These are phyloP conservation scores for Gigaspora rosea DNA, from an alignment of 192 early-diverging fungal species.

Conservation along the genomic window DNA sequence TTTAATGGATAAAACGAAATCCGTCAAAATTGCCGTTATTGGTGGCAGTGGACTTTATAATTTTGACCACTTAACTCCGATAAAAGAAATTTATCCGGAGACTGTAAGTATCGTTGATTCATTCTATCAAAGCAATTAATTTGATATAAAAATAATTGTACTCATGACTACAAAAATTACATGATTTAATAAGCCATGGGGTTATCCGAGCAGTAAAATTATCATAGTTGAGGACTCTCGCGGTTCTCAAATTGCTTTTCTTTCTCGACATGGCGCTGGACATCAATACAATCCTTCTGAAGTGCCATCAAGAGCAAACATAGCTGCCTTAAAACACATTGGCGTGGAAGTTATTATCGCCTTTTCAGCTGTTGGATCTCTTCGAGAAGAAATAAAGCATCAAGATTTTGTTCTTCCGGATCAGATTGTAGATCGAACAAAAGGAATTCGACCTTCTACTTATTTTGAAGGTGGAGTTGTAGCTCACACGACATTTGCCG, in stretches of 20 bases:
- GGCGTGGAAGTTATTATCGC: conserved; percentile 93
- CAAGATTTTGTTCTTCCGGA: conserved; percentile 93
- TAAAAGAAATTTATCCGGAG: conserved; percentile 81
- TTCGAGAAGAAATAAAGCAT: conserved; percentile 91
- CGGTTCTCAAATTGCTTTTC: conserved; percentile 89
- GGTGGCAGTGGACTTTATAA: conserved; percentile 94
- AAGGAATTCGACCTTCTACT: conserved; percentile 89
- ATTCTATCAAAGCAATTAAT: conserved; percentile 1
- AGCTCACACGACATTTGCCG: conserved; percentile 91
- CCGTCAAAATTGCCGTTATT: conserved; percentile 88
- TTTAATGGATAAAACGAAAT: conserved; percentile 5
- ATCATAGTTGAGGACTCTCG: conserved; percentile 69
- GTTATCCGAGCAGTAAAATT: conserved; percentile 86
- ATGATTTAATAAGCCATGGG: conserved; percentile 67
- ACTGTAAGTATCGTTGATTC: conserved; percentile 58
- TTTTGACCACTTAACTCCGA: conserved; percentile 75
- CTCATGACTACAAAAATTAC: background rate
- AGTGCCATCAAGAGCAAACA: conserved; percentile 95
- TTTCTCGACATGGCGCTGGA: conserved; percentile 92
- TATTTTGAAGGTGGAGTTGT: conserved; percentile 93
- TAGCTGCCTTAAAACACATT: conserved; percentile 93
- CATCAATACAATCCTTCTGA: conserved; percentile 86
- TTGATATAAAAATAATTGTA: conserved; percentile 8
- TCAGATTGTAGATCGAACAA: conserved; percentile 98
- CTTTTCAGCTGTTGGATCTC: conserved; percentile 95